Base-by-base conservation (phyloP, 2,329 filamentous ascomycete species). In the Fusarium stilboides region DNA sequence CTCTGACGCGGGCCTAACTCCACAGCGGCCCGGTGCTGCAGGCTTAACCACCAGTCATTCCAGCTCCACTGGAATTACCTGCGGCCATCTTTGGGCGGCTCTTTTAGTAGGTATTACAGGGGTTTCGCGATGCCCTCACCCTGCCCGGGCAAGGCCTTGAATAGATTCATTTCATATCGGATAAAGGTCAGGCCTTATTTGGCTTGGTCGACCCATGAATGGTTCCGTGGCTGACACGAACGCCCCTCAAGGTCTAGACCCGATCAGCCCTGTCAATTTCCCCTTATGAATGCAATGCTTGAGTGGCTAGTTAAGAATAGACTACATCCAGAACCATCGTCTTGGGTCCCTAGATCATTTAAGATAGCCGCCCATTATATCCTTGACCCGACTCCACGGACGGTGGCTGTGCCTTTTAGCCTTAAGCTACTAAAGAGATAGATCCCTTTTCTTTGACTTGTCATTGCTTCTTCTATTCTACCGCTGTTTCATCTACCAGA, bases 1-100 rank as follows among this genome's bases (percentile, higher is more conserved):
- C 19, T 26, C 40, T 46, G 42, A 37, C 53, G 51, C 24, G 31
- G 52, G 52, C 24, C 56, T 37, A 34, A 26, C 59, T 59, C 62
- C 67, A 67, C 65, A 51, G 55, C 57, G 71, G 65, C 69, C 71
- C 64, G 57, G 43, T 20, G 20, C 33, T 24, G 22, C 53, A 54
- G 49, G 57, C 28, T 31, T 45, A 26, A 26, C 49, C 52, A 50
- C 73, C 73, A 75, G 72, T 75, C 69, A 65, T 52, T 31, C n/a
- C 13, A 19, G 28, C 49, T 46, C 73, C 71, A 74, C 71, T 44
- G 37, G 49, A 49, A 39, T 63, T 44, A 65, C 65, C 69, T 73
- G 69, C 57, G 69, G 68, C 64, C 57, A 43, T 58, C 33, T 59
- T 39, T 39, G 56, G 56, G 37, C 37, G 65, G 55, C 43, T 59